Conservation (phyloP, 441 rosid species). For the Flueggea neowawraea region DNA sequence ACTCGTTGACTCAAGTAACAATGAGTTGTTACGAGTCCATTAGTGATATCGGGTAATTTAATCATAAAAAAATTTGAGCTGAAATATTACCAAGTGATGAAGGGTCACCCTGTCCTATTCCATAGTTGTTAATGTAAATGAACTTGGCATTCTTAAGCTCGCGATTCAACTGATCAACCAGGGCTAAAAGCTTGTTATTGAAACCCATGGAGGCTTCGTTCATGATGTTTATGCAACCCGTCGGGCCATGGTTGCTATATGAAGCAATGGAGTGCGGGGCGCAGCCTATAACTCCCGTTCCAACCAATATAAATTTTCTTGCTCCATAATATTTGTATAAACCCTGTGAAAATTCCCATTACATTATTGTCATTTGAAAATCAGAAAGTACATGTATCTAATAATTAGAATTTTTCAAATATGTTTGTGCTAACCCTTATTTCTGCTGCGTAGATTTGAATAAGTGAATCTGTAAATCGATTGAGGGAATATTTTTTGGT, state of each 20-base stretch:
- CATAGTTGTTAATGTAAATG: slow-evolving; percentile 2
- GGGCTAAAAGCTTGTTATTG: not conserved
- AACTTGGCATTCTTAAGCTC: not conserved
- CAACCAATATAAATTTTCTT: not conserved
- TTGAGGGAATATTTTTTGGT: not conserved
- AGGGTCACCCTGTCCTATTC: not conserved
- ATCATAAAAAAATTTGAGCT: not conserved
- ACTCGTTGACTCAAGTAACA: no score
- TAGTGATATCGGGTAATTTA: not conserved
- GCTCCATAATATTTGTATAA: not conserved
- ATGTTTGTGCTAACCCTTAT: not conserved
- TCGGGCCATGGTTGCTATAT: not conserved
- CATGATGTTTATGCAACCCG: not conserved
- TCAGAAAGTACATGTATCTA: no score
- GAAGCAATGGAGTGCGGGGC: not conserved
- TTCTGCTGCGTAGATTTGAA: not conserved
- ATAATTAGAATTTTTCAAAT: not conserved
- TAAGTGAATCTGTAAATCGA: not conserved
- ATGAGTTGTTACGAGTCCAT: no score
- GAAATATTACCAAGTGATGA: not conserved
- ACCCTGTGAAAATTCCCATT: not conserved
- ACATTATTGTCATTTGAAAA: no score
- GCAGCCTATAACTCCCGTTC: not conserved
- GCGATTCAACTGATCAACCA: not conserved
- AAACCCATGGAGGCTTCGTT: not conserved